Percentiles rank a stretch among this genome's conserved stretches.
Conservation (phyloP, 108 stramenopile species). For the Conticribra guillardii region DNA sequence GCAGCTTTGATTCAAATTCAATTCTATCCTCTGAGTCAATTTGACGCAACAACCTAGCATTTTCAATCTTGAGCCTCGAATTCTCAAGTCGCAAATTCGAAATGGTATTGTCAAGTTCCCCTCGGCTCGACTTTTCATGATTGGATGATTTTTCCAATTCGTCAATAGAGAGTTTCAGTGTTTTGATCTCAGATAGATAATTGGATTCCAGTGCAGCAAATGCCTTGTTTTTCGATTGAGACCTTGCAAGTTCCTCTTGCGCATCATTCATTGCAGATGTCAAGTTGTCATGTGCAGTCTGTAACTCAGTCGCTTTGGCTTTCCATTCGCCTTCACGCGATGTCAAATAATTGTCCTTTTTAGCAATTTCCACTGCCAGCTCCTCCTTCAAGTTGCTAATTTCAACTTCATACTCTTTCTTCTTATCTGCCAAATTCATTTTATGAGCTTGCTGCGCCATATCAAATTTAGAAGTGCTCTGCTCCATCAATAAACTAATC, state of each 20-base stretch:
- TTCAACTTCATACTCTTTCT: not conserved
- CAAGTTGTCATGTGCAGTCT: not conserved
- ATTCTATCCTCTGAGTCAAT: slow-evolving; percentile 3
- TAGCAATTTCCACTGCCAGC: not conserved
- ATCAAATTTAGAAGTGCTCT: not conserved
- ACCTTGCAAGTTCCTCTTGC: not conserved
- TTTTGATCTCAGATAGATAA: slow-evolving; percentile 2
- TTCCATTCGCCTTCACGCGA: slow-evolving; percentile 1
- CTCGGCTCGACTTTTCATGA: not conserved
- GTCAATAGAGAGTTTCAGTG: not conserved
- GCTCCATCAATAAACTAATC: not conserved
- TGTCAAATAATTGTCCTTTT: slow-evolving; percentile 11
- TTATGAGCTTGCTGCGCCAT: not conserved
- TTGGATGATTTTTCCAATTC: slow-evolving; percentile 1
- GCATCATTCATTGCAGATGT: not conserved
- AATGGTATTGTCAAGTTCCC: slow-evolving; percentile 4
- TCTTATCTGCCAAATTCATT: slow-evolving; percentile 11
- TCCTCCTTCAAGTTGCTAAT: not conserved
- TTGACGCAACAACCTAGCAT: slow-evolving; percentile 4
- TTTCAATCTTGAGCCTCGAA: slow-evolving; percentile 22
- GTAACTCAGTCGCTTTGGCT: not conserved
- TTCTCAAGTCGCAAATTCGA: slow-evolving; percentile 13
- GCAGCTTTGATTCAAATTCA: slow-evolving; percentile 4
- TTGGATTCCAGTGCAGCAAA: slow-evolving; percentile 11
- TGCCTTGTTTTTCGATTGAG: slow-evolving; percentile 1